These are phyloP conservation scores for Ceratobasidium sp. DNA, from an alignment of 1,284 basidiomycete species.

Conservation along the genomic window DNA sequence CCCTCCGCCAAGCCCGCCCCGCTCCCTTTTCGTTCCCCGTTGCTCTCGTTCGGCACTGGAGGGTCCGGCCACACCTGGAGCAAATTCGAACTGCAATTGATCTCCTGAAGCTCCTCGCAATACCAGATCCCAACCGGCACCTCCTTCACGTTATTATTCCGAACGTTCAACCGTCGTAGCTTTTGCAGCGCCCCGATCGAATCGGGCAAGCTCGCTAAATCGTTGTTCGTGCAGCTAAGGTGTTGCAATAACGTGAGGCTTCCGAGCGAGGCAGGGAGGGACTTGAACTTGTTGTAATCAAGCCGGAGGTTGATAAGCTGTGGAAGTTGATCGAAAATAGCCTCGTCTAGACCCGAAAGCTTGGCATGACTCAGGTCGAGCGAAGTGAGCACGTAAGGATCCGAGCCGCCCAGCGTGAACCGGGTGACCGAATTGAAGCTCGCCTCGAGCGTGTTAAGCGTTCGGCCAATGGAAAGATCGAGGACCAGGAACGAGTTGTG, in stretches of 20 bases:
- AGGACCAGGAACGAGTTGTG: constrained; percentile 86
- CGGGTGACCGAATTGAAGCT: constrained; percentile 88
- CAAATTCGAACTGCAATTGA: constrained; percentile 94
- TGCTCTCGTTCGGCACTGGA: constrained; percentile 55
- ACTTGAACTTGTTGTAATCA: constrained; percentile 90
- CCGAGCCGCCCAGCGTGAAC: constrained; percentile 73
- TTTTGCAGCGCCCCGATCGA: constrained; percentile 84
- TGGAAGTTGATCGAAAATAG: constrained; percentile 77
- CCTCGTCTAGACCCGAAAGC: constrained; percentile 85
- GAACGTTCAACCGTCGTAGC: constrained; percentile 86
- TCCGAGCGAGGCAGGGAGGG: constrained; percentile 86
- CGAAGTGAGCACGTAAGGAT: constrained; percentile 78
- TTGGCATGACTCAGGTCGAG: constrained; percentile 95
- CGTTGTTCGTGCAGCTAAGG: constrained; percentile 92
- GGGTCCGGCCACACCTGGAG: constrained; percentile 82
- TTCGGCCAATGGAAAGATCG: constrained; percentile 79
- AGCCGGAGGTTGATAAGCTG: constrained; percentile 81
- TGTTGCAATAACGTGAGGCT: constrained; percentile 78
- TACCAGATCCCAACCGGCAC: constrained; percentile 88
- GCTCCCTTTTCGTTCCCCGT: constrained; percentile 55
- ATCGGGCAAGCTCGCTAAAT: constrained; percentile 82
- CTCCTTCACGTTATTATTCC: constrained; percentile 91
- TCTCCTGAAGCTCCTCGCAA: constrained; percentile 78
- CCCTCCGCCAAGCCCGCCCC: constrained; percentile 46
- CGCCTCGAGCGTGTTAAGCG: constrained; percentile 71